phyloP scores from a whole-genome alignment of 148 eudicot species.

The Rhododendron vialii region DNA sequence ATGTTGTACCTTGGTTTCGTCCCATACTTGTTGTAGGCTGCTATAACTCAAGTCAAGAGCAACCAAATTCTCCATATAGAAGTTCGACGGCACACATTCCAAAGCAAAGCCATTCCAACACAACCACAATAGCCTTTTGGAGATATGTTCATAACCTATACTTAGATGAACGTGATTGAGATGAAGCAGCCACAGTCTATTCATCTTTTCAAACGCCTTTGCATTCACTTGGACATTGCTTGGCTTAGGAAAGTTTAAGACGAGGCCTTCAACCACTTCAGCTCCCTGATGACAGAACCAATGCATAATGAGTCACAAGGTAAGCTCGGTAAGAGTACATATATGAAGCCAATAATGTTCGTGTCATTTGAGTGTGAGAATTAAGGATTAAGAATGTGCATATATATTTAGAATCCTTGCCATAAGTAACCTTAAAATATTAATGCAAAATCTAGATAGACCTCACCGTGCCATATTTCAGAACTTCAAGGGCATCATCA shows the following conservation, averaged over 20 bases:
- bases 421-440: not conserved
- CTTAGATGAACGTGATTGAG: not conserved
- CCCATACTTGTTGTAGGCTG: not conserved
- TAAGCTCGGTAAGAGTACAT: not conserved
- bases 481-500: not conserved
- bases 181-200: not conserved
- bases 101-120: not conserved
- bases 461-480: not conserved
- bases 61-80: not conserved
- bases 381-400: not conserved
- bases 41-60: not conserved
- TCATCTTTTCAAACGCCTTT: not conserved
- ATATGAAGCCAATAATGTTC: not conserved
- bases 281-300: not conserved
- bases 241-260: not conserved
- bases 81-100: not conserved
- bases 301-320: not conserved
- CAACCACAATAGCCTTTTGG: conserved; percentile 1
- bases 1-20: not conserved
- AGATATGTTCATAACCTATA: not conserved
- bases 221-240: not conserved
- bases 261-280: not conserved
- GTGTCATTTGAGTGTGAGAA: not conserved
- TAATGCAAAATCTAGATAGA: not conserved
- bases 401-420: not conserved